Base-by-base conservation (phyloP, 805 yeast species). In the Osmozyma mogii region DNA sequence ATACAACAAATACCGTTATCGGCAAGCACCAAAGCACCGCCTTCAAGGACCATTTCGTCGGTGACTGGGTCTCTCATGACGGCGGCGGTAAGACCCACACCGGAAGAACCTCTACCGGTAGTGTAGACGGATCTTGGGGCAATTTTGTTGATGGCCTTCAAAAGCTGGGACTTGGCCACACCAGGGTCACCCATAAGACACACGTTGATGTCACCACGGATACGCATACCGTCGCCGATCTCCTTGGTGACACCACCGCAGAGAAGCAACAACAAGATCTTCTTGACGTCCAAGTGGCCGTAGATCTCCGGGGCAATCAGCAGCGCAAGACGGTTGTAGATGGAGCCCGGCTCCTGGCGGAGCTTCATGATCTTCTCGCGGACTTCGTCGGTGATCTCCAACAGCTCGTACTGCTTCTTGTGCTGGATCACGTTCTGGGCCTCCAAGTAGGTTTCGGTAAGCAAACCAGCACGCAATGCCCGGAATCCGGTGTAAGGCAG, bases 181-280 rank as follows among this genome's bases (percentile, higher is more conserved):
- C 98, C 98, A 24, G 98, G 98, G 52, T 92, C 98, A 46, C 98
- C 98, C 96, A 92, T 89, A 30, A 92, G 68, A 61, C 96, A 81
- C 32, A 92, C 73, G 50, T 92, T 92, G 44, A 92, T 84, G 54
- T 92, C 98, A 48, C 98, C 98, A 65, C 99, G 78, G 48, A 92
- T 92, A 49, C 81, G 77, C 84, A 92, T 77, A 42, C 99, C 99
- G 59, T 92, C 98, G 25, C 94, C 95, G 45, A 89, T 76, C 48
- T 78, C 84, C 54, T 92, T 92, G 28, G 94, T 83, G 25, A 88
- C 96, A 49, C 98, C 98, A 29, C 98, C 96, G 41, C 92, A 85
- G 25, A 92, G 66, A 37, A 92, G 65, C 35, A 92, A 58, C 24
- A 92, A 61, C 36, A 92, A 61, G 5, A 96, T 88, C 58, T 92